These are phyloP conservation scores for Adiantum capillusveneris DNA, from an alignment of 75 land plant species.

Conservation along the genomic window DNA sequence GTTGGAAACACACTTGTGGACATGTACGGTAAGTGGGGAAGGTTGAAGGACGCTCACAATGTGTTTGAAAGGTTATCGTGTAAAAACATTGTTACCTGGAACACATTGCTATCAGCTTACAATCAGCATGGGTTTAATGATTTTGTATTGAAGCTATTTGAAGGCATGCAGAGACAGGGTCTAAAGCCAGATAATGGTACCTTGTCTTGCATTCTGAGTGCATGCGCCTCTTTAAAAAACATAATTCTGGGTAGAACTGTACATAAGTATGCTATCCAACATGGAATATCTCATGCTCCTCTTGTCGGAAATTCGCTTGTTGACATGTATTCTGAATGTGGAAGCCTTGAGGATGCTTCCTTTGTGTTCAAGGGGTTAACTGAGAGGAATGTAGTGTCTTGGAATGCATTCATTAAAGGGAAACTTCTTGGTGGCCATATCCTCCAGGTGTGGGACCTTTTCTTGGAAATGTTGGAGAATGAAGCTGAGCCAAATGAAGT, in stretches of 20 bases:
- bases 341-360: no score
- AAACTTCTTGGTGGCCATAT: conserved; percentile 36
- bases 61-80: conserved; percentile 8
- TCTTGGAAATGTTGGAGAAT: no score
- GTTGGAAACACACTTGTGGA: conserved; percentile 14
- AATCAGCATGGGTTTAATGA: conserved; percentile 5
- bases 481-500: no score
- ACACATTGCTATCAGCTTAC: conserved; percentile 29
- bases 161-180: conserved; percentile 7
- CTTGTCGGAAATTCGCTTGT: conserved; percentile 14
- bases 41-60: conserved; percentile 1
- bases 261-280: conserved; percentile 15
- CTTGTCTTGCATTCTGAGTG: no score
- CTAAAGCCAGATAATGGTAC: conserved; percentile 27
- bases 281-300: conserved; percentile 27
- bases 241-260: no score
- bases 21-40: conserved; percentile 33
- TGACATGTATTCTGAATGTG: conserved; percentile 25
- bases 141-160: conserved; percentile 4
- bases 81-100: conserved; percentile 28
- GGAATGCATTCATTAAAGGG: conserved; percentile 45
- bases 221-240: no score
- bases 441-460: no score
- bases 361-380: conserved; percentile 15
- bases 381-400: conserved; percentile 12